These are phyloP conservation scores for Cyberlindnera meyerae DNA, from an alignment of 805 yeast species.

Conservation along the genomic window DNA sequence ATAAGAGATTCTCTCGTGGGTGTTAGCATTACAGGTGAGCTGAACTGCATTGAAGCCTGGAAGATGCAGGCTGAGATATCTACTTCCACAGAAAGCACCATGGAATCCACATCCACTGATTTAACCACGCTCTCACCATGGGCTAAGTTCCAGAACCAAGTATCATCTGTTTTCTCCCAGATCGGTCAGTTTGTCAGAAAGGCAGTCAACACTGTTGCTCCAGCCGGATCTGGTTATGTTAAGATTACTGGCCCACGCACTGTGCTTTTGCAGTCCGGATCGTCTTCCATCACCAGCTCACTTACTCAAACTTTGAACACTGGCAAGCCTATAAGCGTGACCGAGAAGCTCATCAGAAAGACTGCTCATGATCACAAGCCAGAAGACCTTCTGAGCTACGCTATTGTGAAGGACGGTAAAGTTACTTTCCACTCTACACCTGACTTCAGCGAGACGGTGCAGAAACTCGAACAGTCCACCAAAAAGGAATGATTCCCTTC, in stretches of 20 bases:
- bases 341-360: constrained; percentile 7
- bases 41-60: constrained; percentile 11
- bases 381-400: constrained; percentile 46
- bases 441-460: constrained; percentile 34
- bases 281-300: neutral
- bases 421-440: constrained; percentile 42
- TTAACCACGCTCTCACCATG: neutral
- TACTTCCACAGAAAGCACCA: too few relatives aligned
- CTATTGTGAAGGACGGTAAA: constrained; percentile 38
- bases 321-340: constrained; percentile 10
- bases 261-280: constrained; percentile 19
- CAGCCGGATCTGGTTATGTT: constrained; percentile 30
- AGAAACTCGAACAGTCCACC: constrained; percentile 24
- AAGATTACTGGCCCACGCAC: constrained; percentile 47
- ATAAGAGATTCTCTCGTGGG: constrained; percentile 45
- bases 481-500: too few relatives aligned
- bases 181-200: neutral
- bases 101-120: constrained; percentile 1
- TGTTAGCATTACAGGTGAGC: constrained; percentile 41
- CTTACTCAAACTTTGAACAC: neutral
- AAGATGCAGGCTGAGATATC: neutral
- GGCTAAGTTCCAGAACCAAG: neutral
- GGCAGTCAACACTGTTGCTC: neutral
- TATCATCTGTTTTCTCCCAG: neutral
- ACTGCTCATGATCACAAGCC: constrained; percentile 17